These are phyloP conservation scores for Nicotiana undulata DNA, from an alignment of 257 asterid genomes.

Conservation along the genomic window DNA sequence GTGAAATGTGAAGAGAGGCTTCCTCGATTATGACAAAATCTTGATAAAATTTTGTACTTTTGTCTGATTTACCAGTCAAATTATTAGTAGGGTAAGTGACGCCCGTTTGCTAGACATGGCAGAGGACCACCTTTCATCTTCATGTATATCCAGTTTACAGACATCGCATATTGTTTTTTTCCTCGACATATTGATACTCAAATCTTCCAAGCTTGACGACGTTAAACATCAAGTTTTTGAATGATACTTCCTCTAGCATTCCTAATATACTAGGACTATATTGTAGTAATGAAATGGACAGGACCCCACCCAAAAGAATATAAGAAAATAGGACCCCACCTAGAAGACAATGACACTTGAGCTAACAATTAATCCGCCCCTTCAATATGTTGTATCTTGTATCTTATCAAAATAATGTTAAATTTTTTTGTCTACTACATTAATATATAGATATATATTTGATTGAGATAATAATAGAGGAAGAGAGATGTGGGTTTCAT, in stretches of 20 bases:
- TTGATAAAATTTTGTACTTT: not conserved
- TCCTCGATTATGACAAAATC: not conserved
- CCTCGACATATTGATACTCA: not conserved
- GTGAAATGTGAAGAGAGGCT: not conserved
- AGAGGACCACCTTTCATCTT: slow-evolving; percentile 32
- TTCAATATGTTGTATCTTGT: not conserved
- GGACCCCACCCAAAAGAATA: not conserved
- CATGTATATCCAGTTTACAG: slow-evolving; percentile 2
- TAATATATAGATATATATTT: not conserved
- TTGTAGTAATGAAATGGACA: not conserved
- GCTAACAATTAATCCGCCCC: not conserved
- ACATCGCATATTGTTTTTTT: not conserved
- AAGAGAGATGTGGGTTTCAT: not conserved
- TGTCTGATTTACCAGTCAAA: slow-evolving; percentile 1
- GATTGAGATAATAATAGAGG: not conserved
- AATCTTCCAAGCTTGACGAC: not conserved
- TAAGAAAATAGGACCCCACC: not conserved
- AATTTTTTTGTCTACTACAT: not conserved
- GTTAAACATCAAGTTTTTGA: not conserved
- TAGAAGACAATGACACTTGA: not conserved
- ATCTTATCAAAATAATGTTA: not conserved
- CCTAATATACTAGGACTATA: not conserved
- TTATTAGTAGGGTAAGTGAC: slow-evolving; percentile 12
- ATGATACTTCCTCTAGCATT: not conserved
- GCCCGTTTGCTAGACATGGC: slow-evolving; percentile 25